Evolutionary conservation across 2,329 filamentous ascomycete genomes (phyloP), one percentile per base, ranked within the genome.

Genomic region (Geosmithia flava): DNA sequence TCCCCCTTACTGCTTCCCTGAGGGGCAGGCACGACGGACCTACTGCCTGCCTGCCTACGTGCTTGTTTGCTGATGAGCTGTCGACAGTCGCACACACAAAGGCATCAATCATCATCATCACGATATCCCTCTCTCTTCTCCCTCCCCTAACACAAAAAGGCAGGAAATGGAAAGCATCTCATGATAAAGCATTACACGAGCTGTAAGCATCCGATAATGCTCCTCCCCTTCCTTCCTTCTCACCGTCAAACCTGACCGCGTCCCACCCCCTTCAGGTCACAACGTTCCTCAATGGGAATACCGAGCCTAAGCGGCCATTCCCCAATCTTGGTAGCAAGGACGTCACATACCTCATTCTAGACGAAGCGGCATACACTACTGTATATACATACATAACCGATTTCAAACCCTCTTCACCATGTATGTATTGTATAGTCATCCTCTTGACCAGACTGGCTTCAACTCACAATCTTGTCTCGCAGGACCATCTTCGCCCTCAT

Each of bases 401-500:
- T 27, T 13, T 37, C 13, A 13, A 11, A 37, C 3, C 33, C 19
- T 13, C 13, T 19, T 15, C 20, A 27, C 16, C 23, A 45, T 45
- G 44, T 45, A 45, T 7, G 44, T 45, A 16, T 23, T 16, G 19
- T 5, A 16, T 23, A 10, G 17, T 6, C 43, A 23, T 16, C 8
- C 20, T 19, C 19, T 8, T 20, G 16, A 15, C 43, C 27, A 6
- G 43, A 13, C n/a, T 29, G 27, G 8, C 44, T 16, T 30, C 17
- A 23, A 13, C 44, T 45, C 23, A 45, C 44, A 23, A n/a, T n/a
- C 20, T 20, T 45, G 13, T 4, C 44, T 42, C 29, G 4, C 41
- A 97, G 90, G 93, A 87, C 89, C 55, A 85, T 98, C 65, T 93
- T 94, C 67, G 83, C 90, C 50, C 83, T 98, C 61, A 89, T 97